phyloP scores from a whole-genome alignment of 805 yeast genomes.

The Yarrowia deformans region DNA sequence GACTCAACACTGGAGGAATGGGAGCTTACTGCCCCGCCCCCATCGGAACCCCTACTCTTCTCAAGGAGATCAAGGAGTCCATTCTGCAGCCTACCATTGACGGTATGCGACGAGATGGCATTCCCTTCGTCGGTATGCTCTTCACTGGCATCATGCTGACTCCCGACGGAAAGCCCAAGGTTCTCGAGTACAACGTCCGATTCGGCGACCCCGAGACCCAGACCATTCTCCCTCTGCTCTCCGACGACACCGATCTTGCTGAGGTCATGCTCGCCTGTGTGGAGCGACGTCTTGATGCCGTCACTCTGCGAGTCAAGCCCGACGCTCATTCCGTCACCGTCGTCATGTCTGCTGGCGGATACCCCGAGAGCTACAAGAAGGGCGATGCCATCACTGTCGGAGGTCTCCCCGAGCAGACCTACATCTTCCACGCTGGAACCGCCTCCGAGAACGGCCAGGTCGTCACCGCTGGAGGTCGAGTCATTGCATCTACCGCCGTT shows the following conservation, averaged over 20 bases:
- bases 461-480: constrained; percentile 95
- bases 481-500: constrained; percentile 90
- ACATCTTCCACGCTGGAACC: constrained; percentile 98
- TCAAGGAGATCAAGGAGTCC: constrained; percentile 72
- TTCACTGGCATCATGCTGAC: constrained; percentile 96
- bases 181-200: constrained; percentile 94
- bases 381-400: constrained; percentile 81
- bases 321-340: constrained; percentile 85
- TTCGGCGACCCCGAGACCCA: constrained; percentile 99
- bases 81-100: constrained; percentile 89
- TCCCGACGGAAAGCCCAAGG: constrained; percentile 82
- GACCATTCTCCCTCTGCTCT: constrained; percentile 86
- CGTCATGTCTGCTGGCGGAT: constrained; percentile 96
- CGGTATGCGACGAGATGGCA: constrained; percentile 95
- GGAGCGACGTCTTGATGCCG: constrained; percentile 90
- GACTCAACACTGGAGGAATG: constrained; percentile 99
- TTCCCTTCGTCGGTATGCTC: constrained; percentile 93
- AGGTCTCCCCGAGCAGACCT: constrained; percentile 62
- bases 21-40: constrained; percentile 99
- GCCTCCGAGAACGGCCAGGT: constrained; percentile 61
- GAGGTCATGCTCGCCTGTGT: constrained; percentile 92
- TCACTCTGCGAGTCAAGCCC: constrained; percentile 58
- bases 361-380: constrained; percentile 85
- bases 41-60: constrained; percentile 77
- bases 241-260: constrained; percentile 88